Evolutionary conservation across 345 rosid species (phyloP).

Genomic region (Gossypium bickii): DNA sequence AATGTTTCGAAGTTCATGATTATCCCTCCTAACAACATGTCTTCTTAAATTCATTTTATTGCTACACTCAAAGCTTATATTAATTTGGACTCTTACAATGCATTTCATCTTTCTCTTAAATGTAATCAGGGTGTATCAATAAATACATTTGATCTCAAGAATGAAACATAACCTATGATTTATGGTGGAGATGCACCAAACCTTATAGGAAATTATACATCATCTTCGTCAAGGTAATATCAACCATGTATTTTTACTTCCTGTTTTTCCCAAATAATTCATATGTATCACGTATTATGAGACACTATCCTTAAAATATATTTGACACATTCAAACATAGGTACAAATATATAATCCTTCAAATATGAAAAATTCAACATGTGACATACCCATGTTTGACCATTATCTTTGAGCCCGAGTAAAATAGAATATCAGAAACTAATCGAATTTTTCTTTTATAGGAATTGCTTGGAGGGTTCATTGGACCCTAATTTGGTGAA

Average conservation of each 20-base stretch:
- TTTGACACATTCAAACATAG: too few species aligned
- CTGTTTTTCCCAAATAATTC: not conserved
- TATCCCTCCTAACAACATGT: fast-evolving
- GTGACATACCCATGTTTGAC: too few species aligned
- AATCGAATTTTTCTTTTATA: too few species aligned
- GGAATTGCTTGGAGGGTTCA: too few species aligned
- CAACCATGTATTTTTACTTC: not conserved
- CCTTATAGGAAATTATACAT: not conserved
- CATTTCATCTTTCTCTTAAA: not conserved
- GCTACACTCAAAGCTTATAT: not conserved
- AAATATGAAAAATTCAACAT: too few species aligned
- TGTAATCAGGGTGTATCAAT: not conserved
- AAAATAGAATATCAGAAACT: too few species aligned
- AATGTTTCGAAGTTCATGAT: too few species aligned
- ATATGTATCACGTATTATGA: not conserved
- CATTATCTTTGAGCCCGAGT: too few species aligned
- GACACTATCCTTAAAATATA: too few species aligned
- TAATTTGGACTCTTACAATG: not conserved
- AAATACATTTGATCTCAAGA: constrained; percentile 12
- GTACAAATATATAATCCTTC: too few species aligned
- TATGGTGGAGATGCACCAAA: not conserved
- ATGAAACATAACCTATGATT: constrained; percentile 14
- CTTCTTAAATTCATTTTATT: too few species aligned
- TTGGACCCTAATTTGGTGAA: too few species aligned
- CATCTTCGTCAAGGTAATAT: not conserved